Evolutionary conservation across 139 green algal genomes (phyloP), one percentile per base, ranked within the genome.

Genomic region (Micractinium sp.): DNA sequence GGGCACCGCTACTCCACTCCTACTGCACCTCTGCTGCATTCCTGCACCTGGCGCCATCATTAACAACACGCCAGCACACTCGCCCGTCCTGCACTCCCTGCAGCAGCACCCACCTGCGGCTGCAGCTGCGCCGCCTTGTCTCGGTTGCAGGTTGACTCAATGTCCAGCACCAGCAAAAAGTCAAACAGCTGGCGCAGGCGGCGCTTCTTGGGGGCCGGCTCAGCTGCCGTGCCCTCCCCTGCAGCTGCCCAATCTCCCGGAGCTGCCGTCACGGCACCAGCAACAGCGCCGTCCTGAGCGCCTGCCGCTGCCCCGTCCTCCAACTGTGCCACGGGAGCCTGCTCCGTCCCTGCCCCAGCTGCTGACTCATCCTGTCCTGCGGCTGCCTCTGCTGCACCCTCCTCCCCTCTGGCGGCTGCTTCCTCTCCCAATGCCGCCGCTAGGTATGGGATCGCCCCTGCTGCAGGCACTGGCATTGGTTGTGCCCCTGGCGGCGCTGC

Each of bases 141-240:
- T 36, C 85, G 82, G 61, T 95, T 91, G 84, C 92, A 95, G 2
- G 93, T 96, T 25, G 93, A 90, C 83, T 95, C 93, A 15, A 96
- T 85, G 74, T 96, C 93, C 61, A 91, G 90, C 1, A 93, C 90
- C 7, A 93, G n/a, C 76, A 91, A 88, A 9, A 77, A 89, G 22
- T 91, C 60, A 74, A 88, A 94, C 67, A 88, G 83, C 83, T 94
- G 92, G n/a, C 38, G 63, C 66, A 73, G 74, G 25, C 53, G 66
- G 12, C 80, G 87, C 79, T 82, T 87, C 56, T 41, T 69, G 29
- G 80, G 39, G 38, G 39, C 27, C 63, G 78, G 38, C 33, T 53
- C n/a, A 9, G 33, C 74, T 47, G 74, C 73, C 5, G 14, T n/a
- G 12, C 5, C 33, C 29, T 31, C 29, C 73, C 4, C 14, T 41